These are phyloP conservation scores for Phoenix roebelenii DNA, from an alignment of 176 grass and related monocot genomes.

Conservation along the genomic window DNA sequence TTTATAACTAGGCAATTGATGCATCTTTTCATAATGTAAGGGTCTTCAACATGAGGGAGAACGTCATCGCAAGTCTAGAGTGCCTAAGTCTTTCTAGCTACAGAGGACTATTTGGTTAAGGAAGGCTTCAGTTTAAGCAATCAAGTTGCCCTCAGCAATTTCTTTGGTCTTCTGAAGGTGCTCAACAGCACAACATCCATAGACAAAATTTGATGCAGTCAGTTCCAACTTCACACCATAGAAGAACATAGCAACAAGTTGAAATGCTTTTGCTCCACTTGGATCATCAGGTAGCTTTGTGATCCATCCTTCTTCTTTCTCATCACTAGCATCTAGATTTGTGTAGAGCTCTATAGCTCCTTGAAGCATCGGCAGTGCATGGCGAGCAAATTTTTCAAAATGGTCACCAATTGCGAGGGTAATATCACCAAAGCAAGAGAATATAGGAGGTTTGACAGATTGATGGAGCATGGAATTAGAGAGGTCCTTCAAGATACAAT, in stretches of 20 bases:
- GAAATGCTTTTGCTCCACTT: conserved; percentile 56
- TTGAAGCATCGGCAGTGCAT: too few relatives aligned
- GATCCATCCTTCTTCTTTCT: conserved; percentile 33
- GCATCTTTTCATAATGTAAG: conserved; percentile 58
- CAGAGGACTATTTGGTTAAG: conserved; percentile 54
- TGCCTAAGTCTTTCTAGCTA: conserved; percentile 71
- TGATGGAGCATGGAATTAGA: too few relatives aligned
- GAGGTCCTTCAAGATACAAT: too few relatives aligned
- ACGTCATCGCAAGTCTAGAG: conserved; percentile 64
- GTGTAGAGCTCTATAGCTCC: too few relatives aligned
- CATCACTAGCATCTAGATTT: too few relatives aligned
- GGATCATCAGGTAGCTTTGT: conserved; percentile 57
- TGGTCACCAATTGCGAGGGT: too few relatives aligned
- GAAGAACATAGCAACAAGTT: conserved; percentile 73
- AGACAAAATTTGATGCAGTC: conserved; percentile 64
- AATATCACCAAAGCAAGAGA: too few relatives aligned
- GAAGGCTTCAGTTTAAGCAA: conserved; percentile 51
- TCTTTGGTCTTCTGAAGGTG: conserved; percentile 83
- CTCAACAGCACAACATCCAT: conserved; percentile 55
- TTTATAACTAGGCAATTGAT: conserved; percentile 59
- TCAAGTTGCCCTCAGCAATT: conserved; percentile 72
- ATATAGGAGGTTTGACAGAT: too few relatives aligned
- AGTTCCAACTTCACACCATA: conserved; percentile 82
- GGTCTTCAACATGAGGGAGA: conserved; percentile 61
- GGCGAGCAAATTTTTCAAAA: too few relatives aligned